Percentiles rank a stretch among this genome's conserved stretches.
These are phyloP conservation scores for Zalerion maritima DNA, from an alignment of 495 filamentous ascomycete species.

Conservation along the genomic window DNA sequence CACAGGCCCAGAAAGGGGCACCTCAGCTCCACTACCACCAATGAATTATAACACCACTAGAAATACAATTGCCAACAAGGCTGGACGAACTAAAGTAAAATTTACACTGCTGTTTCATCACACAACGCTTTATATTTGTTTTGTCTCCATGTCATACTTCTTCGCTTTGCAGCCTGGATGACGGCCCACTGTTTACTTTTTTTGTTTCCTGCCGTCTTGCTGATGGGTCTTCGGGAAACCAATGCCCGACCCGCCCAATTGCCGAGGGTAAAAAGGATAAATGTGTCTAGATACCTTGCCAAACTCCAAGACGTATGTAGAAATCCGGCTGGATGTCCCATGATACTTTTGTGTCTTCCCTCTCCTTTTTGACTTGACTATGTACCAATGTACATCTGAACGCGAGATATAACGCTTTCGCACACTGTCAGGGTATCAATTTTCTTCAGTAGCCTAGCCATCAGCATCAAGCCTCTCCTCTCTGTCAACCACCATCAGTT, in stretches of 20 bases:
- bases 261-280: no score
- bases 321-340: not conserved
- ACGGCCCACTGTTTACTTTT: not conserved
- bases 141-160: not conserved
- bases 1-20: not conserved
- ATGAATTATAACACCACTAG: no score
- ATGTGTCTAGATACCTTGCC: not conserved
- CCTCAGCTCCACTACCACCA: no score
- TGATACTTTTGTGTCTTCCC: slow-evolving; percentile 1
- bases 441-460: no score
- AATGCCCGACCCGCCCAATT: no score
- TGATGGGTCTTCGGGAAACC: not conserved
- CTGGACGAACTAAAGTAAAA: not conserved
- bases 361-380: slow-evolving; percentile 20
- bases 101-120: not conserved
- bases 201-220: not conserved
- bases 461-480: no score
- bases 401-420: no score
- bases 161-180: not conserved
- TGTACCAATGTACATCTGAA: no score
- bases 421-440: no score
- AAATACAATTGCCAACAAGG: no score
- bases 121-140: not conserved
- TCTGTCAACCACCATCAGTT: slow-evolving; percentile 25
- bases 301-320: not conserved